Evolutionary conservation across 139 green algal species (phyloP).

Genomic region (Chlamydomonas incerta): DNA sequence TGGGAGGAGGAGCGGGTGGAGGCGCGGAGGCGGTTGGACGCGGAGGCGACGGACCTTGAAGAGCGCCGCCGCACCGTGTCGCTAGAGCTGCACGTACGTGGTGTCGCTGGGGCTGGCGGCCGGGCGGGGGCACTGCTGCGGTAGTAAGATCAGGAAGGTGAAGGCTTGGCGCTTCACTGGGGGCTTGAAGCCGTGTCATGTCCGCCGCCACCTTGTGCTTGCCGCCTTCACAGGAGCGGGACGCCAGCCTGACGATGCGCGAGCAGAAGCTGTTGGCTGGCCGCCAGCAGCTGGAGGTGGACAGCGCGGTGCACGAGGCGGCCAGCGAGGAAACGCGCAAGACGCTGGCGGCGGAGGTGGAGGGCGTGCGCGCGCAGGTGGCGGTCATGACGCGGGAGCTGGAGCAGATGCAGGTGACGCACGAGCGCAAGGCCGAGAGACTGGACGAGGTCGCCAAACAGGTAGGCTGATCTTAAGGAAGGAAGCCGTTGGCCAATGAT

Average conservation of each 20-base stretch:
- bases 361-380: conserved; percentile 20
- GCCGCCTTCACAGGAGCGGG: conserved; percentile 11
- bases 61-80: conserved; percentile 6
- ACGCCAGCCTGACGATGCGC: conserved; percentile 16
- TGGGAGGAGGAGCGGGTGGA: conserved; percentile 34
- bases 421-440: conserved; percentile 8
- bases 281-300: background rate
- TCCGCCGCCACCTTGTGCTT: background rate
- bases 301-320: background rate
- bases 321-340: background rate
- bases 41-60: conserved; percentile 26
- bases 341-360: background rate
- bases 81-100: conserved; percentile 26
- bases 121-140: no score
- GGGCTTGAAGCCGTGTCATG: no score
- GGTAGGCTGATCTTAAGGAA: background rate
- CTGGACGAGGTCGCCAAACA: background rate
- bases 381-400: background rate
- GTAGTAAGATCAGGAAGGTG: no score
- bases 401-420: background rate
- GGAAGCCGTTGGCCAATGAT: no score
- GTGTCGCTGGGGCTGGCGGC: background rate
- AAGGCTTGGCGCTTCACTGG: no score
- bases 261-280: conserved; percentile 23
- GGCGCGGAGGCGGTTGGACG: conserved; percentile 15